Evolutionary conservation across 768 basidiomycete species (phyloP).

Genomic region (Roridomyces roridus): DNA sequence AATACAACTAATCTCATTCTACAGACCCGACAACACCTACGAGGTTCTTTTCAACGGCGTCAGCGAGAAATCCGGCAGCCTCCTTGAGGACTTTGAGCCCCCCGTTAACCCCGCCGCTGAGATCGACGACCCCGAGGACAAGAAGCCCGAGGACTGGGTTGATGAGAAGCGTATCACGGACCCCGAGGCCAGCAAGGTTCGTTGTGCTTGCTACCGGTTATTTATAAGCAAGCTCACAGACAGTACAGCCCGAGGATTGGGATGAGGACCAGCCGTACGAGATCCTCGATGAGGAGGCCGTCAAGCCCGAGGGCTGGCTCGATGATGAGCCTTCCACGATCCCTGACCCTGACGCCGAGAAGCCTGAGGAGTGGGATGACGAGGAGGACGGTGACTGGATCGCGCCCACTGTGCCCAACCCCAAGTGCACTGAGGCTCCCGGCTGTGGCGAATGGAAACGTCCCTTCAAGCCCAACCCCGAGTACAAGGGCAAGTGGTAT

Average conservation of each 20-base stretch:
- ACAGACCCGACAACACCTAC: constrained; percentile 92
- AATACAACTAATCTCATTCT: neutral
- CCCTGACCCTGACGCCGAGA: constrained; percentile 90
- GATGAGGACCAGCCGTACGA: constrained; percentile 96
- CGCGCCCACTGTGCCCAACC: constrained; percentile 87
- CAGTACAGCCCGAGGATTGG: constrained; percentile 87
- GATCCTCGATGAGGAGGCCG: constrained; percentile 85
- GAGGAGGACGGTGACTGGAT: constrained; percentile 99
- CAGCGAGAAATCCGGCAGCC: constrained; percentile 75
- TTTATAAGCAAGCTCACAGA: neutral
- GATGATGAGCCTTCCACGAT: constrained; percentile 82
- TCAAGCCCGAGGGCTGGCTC: constrained; percentile 95
- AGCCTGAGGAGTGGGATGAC: constrained; percentile 99
- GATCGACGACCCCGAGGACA: constrained; percentile 92
- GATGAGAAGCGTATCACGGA: constrained; percentile 88
- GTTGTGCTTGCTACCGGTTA: constrained; percentile 17
- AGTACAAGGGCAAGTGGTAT: constrained; percentile 98
- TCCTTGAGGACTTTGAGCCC: constrained; percentile 94
- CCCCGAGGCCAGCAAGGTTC: constrained; percentile 80
- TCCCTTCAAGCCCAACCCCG: constrained; percentile 89
- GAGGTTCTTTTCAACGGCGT: constrained; percentile 91
- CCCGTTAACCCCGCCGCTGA: constrained; percentile 91
- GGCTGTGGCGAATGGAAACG: constrained; percentile 97
- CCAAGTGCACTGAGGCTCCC: constrained; percentile 86
- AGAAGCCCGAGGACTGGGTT: constrained; percentile 93